Percentiles rank a stretch among this genome's conserved stretches.
Evolutionary conservation across 1,139 yeast genomes (phyloP).

Genomic region (Saccharomyces hybrid): DNA sequence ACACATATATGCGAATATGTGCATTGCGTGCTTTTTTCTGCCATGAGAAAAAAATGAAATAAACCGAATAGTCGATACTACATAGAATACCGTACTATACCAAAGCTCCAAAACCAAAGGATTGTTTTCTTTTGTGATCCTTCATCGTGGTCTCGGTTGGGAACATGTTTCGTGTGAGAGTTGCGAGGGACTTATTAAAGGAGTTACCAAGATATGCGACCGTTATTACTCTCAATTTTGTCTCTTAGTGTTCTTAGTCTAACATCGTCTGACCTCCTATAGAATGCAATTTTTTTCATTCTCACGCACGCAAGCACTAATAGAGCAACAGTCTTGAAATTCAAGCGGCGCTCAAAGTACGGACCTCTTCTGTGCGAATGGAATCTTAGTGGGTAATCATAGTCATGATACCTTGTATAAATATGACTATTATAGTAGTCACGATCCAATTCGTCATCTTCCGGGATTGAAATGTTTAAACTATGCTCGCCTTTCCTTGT

Average conservation of each 20-base stretch:
- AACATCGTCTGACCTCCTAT: slow-evolving; percentile 24
- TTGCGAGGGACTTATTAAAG: neutral
- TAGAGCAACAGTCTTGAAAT: slow-evolving; percentile 26
- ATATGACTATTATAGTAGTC: slow-evolving; percentile 2
- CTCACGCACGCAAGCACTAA: slow-evolving; percentile 27
- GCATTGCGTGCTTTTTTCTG: too few relatives aligned
- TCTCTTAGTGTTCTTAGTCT: slow-evolving; percentile 23
- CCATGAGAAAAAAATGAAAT: neutral
- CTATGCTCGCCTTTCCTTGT: slow-evolving; percentile 24
- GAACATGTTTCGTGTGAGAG: neutral
- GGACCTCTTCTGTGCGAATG: neutral
- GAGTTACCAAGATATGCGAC: slow-evolving; percentile 23
- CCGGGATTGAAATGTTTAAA: slow-evolving; percentile 8
- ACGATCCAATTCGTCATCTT: neutral
- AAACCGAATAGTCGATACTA: neutral
- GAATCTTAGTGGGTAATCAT: neutral
- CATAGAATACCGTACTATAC: neutral
- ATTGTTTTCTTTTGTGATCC: too few relatives aligned
- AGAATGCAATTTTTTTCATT: slow-evolving; percentile 21
- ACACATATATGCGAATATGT: neutral
- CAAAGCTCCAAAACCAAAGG: too few relatives aligned
- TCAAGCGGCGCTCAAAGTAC: neutral
- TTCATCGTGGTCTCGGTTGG: neutral
- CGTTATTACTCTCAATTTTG: slow-evolving; percentile 23
- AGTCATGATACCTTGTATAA: slow-evolving; percentile 3